Evolutionary conservation across 2,329 filamentous ascomycete species (phyloP).

Genomic region (Botrytis tulipae): DNA sequence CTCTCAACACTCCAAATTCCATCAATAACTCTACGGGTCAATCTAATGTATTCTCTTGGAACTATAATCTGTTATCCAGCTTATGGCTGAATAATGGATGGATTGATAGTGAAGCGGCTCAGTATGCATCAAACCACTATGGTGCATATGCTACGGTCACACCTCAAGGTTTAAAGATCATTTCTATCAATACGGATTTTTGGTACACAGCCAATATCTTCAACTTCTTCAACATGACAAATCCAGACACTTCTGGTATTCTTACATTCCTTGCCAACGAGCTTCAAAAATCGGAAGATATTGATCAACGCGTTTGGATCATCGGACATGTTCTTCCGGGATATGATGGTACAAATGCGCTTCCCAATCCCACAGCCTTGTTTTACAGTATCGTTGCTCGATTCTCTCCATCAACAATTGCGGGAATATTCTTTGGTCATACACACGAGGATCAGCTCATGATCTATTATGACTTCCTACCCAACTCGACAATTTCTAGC

Average conservation of each 20-base stretch:
- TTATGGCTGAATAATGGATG: slow-evolving; percentile 32
- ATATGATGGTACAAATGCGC: slow-evolving; percentile 29
- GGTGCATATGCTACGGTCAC: slow-evolving; percentile 23
- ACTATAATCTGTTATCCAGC: slow-evolving; percentile 19
- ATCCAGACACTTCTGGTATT: slow-evolving; percentile 32
- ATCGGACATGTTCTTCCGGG: slow-evolving; percentile 34
- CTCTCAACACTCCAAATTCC: slow-evolving; percentile 6
- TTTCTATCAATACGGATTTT: slow-evolving; percentile 36
- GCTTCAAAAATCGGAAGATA: slow-evolving; percentile 32
- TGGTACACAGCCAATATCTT: slow-evolving; percentile 36
- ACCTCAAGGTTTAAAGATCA: slow-evolving; percentile 29
- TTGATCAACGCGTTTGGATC: slow-evolving; percentile 34
- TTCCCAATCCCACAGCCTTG: slow-evolving; percentile 33
- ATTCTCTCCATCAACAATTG: slow-evolving; percentile 33
- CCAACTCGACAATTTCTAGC: slow-evolving; percentile 13
- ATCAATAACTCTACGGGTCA: slow-evolving; percentile 15
- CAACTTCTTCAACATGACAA: slow-evolving; percentile 34
- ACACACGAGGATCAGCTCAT: slow-evolving; percentile 40
- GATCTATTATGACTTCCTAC: slow-evolving; percentile 36
- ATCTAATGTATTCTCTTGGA: slow-evolving; percentile 22
- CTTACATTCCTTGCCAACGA: slow-evolving; percentile 32
- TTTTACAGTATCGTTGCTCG: slow-evolving; percentile 36
- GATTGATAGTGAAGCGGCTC: slow-evolving; percentile 30
- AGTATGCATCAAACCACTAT: slow-evolving; percentile 33
- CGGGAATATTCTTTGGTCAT: slow-evolving; percentile 39